These are phyloP conservation scores for Cercospora beticola DNA, from an alignment of 2,329 filamentous ascomycete species.

Conservation along the genomic window DNA sequence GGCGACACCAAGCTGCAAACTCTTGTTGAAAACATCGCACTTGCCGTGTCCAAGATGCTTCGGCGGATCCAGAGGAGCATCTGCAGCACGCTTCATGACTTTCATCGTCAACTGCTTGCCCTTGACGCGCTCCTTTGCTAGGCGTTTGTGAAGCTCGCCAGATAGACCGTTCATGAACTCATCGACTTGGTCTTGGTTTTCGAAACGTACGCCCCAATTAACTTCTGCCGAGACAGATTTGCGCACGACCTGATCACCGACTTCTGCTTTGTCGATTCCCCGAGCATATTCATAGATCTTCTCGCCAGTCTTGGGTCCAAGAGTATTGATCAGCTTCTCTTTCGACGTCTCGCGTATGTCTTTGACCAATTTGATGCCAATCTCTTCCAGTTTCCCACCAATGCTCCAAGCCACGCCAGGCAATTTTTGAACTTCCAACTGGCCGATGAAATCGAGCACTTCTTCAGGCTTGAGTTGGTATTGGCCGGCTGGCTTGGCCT, in stretches of 20 bases:
- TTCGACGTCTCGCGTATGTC: constrained; percentile 76
- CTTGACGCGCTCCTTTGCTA: constrained; percentile 80
- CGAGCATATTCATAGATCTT: constrained; percentile 87
- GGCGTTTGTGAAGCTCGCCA: constrained; percentile 75
- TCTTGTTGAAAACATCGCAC: constrained; percentile 93
- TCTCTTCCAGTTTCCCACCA: constrained; percentile 80
- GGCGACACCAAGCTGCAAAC: constrained; percentile 74
- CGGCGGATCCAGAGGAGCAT: constrained; percentile 85
- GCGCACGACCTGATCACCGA: constrained; percentile 78
- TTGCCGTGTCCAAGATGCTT: constrained; percentile 95
- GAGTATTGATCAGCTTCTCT: constrained; percentile 67
- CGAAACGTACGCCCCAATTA: constrained; percentile 96
- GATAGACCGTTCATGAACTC: constrained; percentile 85
- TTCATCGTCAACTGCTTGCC: constrained; percentile 90
- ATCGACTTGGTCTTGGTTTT: constrained; percentile 87
- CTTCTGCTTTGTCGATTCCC: constrained; percentile 81
- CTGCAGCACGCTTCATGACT: constrained; percentile 81
- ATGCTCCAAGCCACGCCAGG: constrained; percentile 93
- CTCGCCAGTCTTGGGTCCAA: constrained; percentile 91
- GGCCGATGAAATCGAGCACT: constrained; percentile 72
- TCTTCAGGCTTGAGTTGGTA: constrained; percentile 82
- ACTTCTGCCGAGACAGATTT: constrained; percentile 97
- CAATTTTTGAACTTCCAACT: constrained; percentile 74
- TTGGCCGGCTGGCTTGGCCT: constrained; percentile 92
- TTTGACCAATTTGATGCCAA: constrained; percentile 77